A percentile compares a stretch with the other conserved stretches of the same genome.
Evolutionary conservation across 129 eudicot species (phyloP).

Genomic region (Dittrichia graveolens): DNA sequence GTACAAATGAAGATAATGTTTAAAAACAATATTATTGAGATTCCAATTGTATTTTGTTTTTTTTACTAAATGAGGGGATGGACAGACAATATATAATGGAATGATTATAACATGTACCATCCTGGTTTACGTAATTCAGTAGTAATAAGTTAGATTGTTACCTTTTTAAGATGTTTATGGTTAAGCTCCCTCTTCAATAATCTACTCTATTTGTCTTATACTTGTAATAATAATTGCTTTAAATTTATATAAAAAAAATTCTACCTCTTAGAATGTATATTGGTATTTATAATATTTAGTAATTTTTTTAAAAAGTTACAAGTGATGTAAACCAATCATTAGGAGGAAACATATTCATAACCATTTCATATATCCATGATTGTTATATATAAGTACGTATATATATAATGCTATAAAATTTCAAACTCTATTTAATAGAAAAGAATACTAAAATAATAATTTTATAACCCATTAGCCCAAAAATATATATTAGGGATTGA

Average conservation of each 20-base stretch:
- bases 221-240: neutral
- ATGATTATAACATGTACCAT: slow-evolving; percentile 8
- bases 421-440: too few relatives aligned
- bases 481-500: too few relatives aligned
- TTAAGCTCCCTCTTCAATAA: neutral
- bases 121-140: slow-evolving; percentile 9
- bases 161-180: neutral
- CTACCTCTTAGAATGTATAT: neutral
- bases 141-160: slow-evolving; percentile 4
- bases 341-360: too few relatives aligned
- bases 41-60: too few relatives aligned
- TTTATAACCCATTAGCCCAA: too few relatives aligned
- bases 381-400: too few relatives aligned
- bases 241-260: neutral
- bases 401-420: too few relatives aligned
- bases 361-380: too few relatives aligned
- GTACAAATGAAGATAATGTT: neutral
- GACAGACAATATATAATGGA: neutral
- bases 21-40: neutral
- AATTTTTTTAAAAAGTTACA: too few relatives aligned
- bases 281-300: neutral
- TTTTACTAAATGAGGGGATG: neutral
- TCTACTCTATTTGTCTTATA: neutral
- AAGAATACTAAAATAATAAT: too few relatives aligned
- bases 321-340: too few relatives aligned